Base-by-base conservation (phyloP, 2,329 filamentous ascomycete species). In the Alternaria dauci region DNA sequence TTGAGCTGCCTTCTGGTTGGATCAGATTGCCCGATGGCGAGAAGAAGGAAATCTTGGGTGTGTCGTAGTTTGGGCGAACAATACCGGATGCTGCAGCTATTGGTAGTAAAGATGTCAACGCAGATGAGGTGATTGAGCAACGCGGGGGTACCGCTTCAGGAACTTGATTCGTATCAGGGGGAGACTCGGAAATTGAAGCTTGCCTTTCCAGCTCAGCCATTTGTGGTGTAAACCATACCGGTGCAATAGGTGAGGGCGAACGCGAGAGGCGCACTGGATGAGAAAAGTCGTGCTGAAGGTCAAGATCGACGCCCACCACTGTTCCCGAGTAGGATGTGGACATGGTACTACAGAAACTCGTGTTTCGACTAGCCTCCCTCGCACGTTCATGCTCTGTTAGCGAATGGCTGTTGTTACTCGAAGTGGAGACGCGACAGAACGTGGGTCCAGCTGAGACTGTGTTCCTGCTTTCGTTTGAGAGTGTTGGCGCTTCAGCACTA, bases 21-120 rank as follows among this genome's bases (percentile, higher is more conserved):
- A 77, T 77, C 18, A 77, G 63, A 39, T 71, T 76, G 25, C 76
- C 74, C 18, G 75, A 77, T 26, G 75, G 74, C 34, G 76, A 76
- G 58, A 68, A 74, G 68, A 75, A 75, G 6, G 74, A 76, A 38
- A 74, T 64, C 41, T 63, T 71, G 14, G 76, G 69, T 38, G 68
- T 70, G 18, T 68, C 61, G 47, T 69, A 65, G 53, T 73, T 73
- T 16, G 65, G 62, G 14, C 62, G 72, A 46, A 78, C 67, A 42
- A 79, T 76, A 20, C 76, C 77, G 39, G 75, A 72, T 23, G 76
- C 73, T 48, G 71, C 76, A 23, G 78, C 77, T 57, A 80, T 72
- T 18, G 77, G 76, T 25, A 80, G 65, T 36, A 80, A 69, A 42
- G 73, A 67, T 5, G 72, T 71, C 18, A 79, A 61, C n/a, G 76